These are phyloP conservation scores for Talaromyces proteolyticus DNA, from an alignment of 495 filamentous ascomycete species.

Conservation along the genomic window DNA sequence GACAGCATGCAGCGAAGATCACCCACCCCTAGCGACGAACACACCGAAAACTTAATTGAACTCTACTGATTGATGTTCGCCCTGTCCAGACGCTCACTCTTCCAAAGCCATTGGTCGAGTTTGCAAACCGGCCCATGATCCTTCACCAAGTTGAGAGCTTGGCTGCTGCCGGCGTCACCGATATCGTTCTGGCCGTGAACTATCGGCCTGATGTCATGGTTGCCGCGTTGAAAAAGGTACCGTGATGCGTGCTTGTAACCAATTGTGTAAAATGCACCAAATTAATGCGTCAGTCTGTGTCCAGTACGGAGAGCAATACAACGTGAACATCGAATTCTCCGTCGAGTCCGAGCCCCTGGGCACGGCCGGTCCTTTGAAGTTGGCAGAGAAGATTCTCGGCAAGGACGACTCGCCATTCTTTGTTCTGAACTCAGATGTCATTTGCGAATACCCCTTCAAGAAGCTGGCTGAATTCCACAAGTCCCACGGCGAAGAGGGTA, in stretches of 20 bases:
- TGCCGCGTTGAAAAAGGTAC: conserved; percentile 61
- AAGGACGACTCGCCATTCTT: conserved; percentile 96
- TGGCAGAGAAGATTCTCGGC: conserved; percentile 86
- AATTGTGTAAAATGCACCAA: neutral
- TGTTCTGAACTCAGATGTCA: conserved; percentile 97
- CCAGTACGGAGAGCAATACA: conserved; percentile 87
- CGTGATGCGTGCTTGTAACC: neutral
- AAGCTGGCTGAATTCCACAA: conserved; percentile 86
- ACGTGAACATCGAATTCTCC: conserved; percentile 92
- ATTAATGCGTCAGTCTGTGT: neutral
- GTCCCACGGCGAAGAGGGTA: conserved; percentile 88
- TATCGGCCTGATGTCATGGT: conserved; percentile 98
- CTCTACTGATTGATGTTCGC: too few species aligned
- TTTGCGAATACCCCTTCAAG: conserved; percentile 96
- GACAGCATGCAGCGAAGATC: too few species aligned
- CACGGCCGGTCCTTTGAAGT: conserved; percentile 92
- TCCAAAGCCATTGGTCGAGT: conserved; percentile 95
- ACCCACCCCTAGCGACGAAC: too few species aligned
- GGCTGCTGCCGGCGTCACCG: conserved; percentile 91
- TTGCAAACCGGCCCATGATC: conserved; percentile 98
- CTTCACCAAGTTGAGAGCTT: conserved; percentile 94
- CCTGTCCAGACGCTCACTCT: conserved; percentile 96
- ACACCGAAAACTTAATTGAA: too few species aligned
- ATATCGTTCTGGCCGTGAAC: conserved; percentile 97
- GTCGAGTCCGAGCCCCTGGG: conserved; percentile 94